These are phyloP conservation scores for Calonectria montana DNA, from an alignment of 2,329 filamentous ascomycete genomes.

Conservation along the genomic window DNA sequence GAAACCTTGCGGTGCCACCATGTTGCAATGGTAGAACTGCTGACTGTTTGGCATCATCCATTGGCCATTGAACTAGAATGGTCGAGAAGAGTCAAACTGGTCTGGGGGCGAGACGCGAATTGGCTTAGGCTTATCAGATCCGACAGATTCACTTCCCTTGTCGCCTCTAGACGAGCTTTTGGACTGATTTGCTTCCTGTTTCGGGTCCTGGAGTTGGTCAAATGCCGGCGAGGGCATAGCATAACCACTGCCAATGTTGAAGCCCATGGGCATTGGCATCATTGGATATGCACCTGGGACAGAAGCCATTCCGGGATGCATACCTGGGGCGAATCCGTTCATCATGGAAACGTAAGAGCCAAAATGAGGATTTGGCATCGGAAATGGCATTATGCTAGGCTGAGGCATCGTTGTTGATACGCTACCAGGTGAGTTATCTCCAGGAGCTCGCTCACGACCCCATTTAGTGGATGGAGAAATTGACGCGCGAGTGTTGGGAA, in stretches of 20 bases:
- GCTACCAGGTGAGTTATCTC: constrained; percentile 35
- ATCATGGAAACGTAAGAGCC: constrained; percentile 46
- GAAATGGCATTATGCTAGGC: constrained; percentile 35
- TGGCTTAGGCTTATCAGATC: constrained; percentile 46
- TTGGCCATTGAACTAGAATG: constrained; percentile 59
- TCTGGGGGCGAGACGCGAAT: constrained; percentile 54
- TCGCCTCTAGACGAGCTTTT: constrained; percentile 36
- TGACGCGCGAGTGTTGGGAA: constrained; percentile 70
- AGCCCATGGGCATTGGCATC: constrained; percentile 55
- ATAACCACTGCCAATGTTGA: constrained; percentile 46
- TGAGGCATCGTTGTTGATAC: constrained; percentile 37
- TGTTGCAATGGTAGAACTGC: constrained; percentile 41
- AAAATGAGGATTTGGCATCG: constrained; percentile 43
- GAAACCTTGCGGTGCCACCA: constrained; percentile 44
- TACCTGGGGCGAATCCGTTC: constrained; percentile 45
- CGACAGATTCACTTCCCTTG: constrained; percentile 46
- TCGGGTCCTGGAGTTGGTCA: constrained; percentile 33
- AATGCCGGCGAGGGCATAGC: constrained; percentile 41
- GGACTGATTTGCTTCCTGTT: constrained; percentile 34
- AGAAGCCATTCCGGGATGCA: constrained; percentile 46
- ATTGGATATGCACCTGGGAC: constrained; percentile 48
- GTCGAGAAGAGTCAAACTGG: constrained; percentile 58
- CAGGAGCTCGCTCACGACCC: constrained; percentile 52
- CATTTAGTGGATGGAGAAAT: constrained; percentile 65
- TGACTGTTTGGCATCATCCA: constrained; percentile 51